A percentile compares a stretch with the other conserved stretches of the same genome.
phyloP scores from a whole-genome alignment of 148 eudicot genomes.

The Silene uniflora region DNA sequence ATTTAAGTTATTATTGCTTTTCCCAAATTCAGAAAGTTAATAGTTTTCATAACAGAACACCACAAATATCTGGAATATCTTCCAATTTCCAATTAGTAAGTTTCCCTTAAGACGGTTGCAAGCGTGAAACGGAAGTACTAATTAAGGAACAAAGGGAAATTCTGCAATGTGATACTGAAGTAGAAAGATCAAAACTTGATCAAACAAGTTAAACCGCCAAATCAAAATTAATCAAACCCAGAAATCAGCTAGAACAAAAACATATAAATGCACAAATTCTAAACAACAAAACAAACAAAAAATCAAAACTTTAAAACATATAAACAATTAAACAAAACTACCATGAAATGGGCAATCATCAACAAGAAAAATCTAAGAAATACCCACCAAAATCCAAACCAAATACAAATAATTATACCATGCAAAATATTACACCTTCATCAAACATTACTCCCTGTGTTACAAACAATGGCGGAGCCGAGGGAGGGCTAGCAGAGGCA shows the following conservation, averaged over 20 bases:
- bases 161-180: conserved; percentile 1
- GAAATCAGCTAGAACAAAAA: neutral
- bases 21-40: neutral
- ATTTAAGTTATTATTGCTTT: neutral
- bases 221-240: conserved; percentile 13
- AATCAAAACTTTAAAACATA: neutral
- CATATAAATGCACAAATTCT: neutral
- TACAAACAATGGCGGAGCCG: too few relatives aligned
- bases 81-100: too few relatives aligned
- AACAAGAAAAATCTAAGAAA: conserved; percentile 1
- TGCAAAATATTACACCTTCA: neutral
- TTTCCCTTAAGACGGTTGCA: too few relatives aligned
- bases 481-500: too few relatives aligned
- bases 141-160: neutral
- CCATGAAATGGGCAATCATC: neutral
- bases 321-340: too few relatives aligned
- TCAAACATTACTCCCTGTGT: neutral
- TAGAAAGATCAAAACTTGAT: neutral
- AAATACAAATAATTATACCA: neutral
- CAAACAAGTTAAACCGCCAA: neutral
- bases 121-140: too few relatives aligned
- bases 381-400: neutral
- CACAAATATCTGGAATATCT: neutral
- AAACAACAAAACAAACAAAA: neutral
- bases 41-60: too few relatives aligned